Base-by-base conservation (phyloP, 1,284 basidiomycete genomes). In the Ustilago trichophora region DNA sequence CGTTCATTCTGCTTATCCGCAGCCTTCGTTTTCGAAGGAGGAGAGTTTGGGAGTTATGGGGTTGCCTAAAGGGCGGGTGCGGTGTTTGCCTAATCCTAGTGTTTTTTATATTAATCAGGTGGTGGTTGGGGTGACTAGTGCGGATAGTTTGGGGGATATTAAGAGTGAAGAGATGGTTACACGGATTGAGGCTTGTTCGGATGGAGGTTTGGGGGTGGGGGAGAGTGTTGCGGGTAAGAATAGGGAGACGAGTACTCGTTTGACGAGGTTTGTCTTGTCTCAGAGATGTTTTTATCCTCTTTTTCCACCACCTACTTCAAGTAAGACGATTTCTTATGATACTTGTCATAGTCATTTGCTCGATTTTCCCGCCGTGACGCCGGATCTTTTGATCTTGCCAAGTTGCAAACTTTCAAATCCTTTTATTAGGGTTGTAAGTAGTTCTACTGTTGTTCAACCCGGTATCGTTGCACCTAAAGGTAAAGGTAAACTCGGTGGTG, bases 281-380 rank as follows among this genome's bases (percentile, higher is more conserved):
- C 95, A 98, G 77, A 85, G 92, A 75, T 93, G 90, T 77, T 96
- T 97, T 83, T 99, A 98, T 81, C 96, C 96, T 0, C 82, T 98
- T 37, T 98, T 95, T 80, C 95, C 95, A 3, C 86, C 89, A 0
- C 92, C 95, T 0, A 80, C 86, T 13, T 88, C 89, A 3, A 82
- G 90, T 9, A 29, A 13, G 7, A 13, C 27, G 13, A 29, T 73
- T 11, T 54, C 75, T 2, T 72, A 77, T 38, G 76, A 80, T 52
- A 59, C 76, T 13, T 50, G 56, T 9, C 78, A 80, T 35, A 66
- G 58, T 21, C 58, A 67, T 15, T 52, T 81, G 6, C 54, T 76
- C 5, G 75, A 29, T 16, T 57, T 64, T 36, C 69, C 70, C 13
- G 45, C 60, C 4, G 66, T 81, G 2, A 83, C 87, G 0, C 93